Evolutionary conservation across 208 protist species (phyloP), one percentile per base, ranked within the genome.

Genomic region (Leishmania amazonensis): DNA sequence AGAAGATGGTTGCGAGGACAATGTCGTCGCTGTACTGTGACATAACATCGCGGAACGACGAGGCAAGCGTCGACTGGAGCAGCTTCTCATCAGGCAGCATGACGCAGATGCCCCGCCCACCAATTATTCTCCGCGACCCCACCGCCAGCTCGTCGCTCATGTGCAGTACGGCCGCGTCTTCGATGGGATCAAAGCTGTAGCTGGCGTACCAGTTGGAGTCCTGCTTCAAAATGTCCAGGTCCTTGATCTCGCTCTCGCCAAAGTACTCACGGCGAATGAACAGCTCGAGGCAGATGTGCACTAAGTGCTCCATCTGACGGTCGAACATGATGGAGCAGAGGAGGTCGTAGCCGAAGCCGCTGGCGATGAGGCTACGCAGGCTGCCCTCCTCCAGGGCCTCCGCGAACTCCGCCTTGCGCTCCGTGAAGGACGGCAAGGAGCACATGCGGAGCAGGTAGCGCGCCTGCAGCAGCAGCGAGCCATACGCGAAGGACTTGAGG

Each of bases 261-360:
- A 94, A 95, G 85, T 94, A 91, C 80, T 96, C 91, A 58, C 94
- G 93, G 49, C 89, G 93, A 67, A 98, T 91, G 72, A 92, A 93
- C 15, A 95, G 76, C 80, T 95, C 92, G 57, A 94, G 85, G 76
- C 94, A 92, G 24, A 93, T 57, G 79, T 95, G 94, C 57, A 84
- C 83, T 24, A 97, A 87, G 65, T 95, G 91, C 35, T 89, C 88
- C 75, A 88, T 85, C 75, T 94, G 84, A 51, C 89, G 86, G 81
- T 97, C 94, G 80, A 95, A 97, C 81, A 97, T 92, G 71, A 94
- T 88, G 70, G 91, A 85, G 83, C 92, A 97, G 51, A 95, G 73
- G 42, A 96, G 75, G 78, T 95, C 91, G 79, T 90, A 89, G 67
- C 88, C 90, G 84, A 92, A 92, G 84, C 89, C 91, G 81, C 90